Evolutionary conservation across 208 protist genomes (phyloP), one percentile per base, ranked within the genome.

Genomic region (Trypanosomatidae sp.): DNA sequence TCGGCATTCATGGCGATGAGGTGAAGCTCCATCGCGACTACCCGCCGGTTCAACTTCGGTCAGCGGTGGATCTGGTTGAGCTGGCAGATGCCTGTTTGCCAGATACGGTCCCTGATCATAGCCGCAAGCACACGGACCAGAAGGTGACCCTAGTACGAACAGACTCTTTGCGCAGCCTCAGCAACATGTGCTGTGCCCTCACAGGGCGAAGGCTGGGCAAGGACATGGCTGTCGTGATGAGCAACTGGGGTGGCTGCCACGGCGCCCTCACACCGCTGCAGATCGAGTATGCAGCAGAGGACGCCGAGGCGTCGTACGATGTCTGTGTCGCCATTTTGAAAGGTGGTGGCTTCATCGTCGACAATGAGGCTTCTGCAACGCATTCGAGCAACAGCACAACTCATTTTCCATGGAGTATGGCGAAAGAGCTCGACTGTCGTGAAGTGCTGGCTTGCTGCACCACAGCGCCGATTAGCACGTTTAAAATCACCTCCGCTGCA

Each of bases 231-330:
- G 77, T 92, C 3, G 78, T 88, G 19, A 72, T 65, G 50, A 92
- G 88, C 44, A 80, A 88, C 33, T 92, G 88, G 88, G 83, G 83
- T 41, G 77, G 85, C 19, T 69, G 70, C 41, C 78, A 86, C 43
- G 85, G 85, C 15, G 66, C 85, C 1, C 81, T 92, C 19, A 86
- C 88, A 4, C 81, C 83, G 12, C 44, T 79, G 19, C 88, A 92
- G 67, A 73, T 92, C 39, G 52, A 82, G 28, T 92, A 90, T 76
- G 80, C 85, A 46, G 83, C 85, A 12, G 81, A 47, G 13, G 88
- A 92, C 62, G 80, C 85, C 0, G 85, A 90, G 65, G 85, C 81
- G 19, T 92, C 85, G 17, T 89, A 85, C 68, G 85, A 87, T 65
- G 75, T 81, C 15, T 81, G 80, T 44, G 39, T 75, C 3, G 79